phyloP scores from a whole-genome alignment of 352 stramenopile genomes.

The Phytophthora sp. region DNA sequence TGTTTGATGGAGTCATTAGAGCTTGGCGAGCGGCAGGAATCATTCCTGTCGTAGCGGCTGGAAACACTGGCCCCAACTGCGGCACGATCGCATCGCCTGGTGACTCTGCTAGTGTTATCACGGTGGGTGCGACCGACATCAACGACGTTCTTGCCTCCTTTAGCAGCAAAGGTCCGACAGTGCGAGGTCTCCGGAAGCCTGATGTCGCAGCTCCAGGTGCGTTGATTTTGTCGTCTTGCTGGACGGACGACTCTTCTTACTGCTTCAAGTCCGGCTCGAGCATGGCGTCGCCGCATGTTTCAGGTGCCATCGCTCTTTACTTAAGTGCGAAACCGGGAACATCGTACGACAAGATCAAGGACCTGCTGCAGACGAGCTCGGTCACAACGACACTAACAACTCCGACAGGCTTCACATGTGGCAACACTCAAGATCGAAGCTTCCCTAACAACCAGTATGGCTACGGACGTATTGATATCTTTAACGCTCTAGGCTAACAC shows the following conservation, averaged over 20 bases:
- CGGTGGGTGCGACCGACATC: conserved; percentile 61
- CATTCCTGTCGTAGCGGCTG: conserved; percentile 61
- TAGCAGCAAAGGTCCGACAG: conserved; percentile 62
- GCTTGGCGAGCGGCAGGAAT: conserved; percentile 57
- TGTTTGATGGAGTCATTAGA: conserved; percentile 52
- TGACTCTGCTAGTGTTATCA: conserved; percentile 64
- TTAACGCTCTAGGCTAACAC: conserved; percentile 34
- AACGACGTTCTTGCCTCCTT: conserved; percentile 49
- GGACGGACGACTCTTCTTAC: conserved; percentile 50
- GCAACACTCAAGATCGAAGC: conserved; percentile 39
- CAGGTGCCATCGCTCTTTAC: conserved; percentile 60
- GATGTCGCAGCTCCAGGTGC: conserved; percentile 58
- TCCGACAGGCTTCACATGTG: conserved; percentile 43
- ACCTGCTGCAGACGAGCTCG: conserved; percentile 40
- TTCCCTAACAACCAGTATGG: conserved; percentile 73
- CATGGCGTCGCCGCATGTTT: conserved; percentile 70
- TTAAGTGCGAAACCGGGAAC: conserved; percentile 45
- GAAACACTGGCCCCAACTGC: conserved; percentile 61
- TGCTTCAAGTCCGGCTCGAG: conserved; percentile 70
- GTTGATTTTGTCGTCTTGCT: conserved; percentile 57
- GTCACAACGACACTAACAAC: conserved; percentile 37
- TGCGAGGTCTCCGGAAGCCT: conserved; percentile 53
- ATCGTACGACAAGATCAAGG: conserved; percentile 51
- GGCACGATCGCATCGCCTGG: conserved; percentile 57
- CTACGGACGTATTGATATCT: conserved; percentile 56